Base-by-base conservation (phyloP, 345 rosid genomes). In the thale cress (Arabidopsis thaliana) region DNA sequence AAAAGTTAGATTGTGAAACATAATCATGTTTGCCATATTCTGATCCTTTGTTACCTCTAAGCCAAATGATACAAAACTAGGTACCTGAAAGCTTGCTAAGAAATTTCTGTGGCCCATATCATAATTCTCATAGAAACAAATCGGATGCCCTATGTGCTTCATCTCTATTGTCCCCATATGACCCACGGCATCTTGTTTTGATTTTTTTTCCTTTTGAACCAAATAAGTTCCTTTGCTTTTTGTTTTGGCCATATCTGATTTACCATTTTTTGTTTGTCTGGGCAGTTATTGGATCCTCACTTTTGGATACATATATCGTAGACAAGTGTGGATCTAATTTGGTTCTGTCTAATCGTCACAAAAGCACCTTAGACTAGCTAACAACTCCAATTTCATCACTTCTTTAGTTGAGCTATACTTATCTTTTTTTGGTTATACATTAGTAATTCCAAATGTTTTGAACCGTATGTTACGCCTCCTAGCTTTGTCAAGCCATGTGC, bases 371-470 rank as follows among this genome's bases (percentile, higher is more conserved):
- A 36, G 59, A 65, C 52, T 16, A 76, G 53, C 71, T 76, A 75
- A 60, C 80, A 57, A 74, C 65, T 59, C 64, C 79, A 74, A 11
- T 80, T 79, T 86, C 56, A 81, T 82, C 82, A 72, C 70, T 65
- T 44, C n/a, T 24, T 33, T 20, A 23, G 16, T 71, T 72, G 67
- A 80, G 90, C 87, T 33, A 83, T 67, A 89, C 88, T 8, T 70
- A 77, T 76, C 83, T 20, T 16, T 40, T 60, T 28, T 60, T 59
- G 34, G 13, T 38, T 51, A 45, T 49, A 16, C 20, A 40, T 62
- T 41, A 44, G 14, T 25, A 4, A 41, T 73, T 32, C 30, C 20
- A 22, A 8, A 52, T 49, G 74, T 41, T 56, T 65, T 9, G 6
- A 41, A 62, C 32, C 16, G 2, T 65, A 33, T 13, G 37, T 16